These are phyloP conservation scores for Cercophora scortea DNA, from an alignment of 495 filamentous ascomycete genomes.

Conservation along the genomic window DNA sequence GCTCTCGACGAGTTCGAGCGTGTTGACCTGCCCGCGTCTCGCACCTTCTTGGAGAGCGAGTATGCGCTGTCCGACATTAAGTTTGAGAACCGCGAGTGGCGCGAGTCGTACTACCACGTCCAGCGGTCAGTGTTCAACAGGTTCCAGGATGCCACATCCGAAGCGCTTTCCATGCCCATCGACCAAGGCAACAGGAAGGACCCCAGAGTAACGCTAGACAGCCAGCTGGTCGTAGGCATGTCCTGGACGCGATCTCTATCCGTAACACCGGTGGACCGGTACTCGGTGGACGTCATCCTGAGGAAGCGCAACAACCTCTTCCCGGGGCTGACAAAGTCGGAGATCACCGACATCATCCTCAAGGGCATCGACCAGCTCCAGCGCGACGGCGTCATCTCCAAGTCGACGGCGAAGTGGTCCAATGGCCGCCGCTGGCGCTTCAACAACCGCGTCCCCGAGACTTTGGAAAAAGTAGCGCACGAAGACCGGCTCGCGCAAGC, in stretches of 20 bases:
- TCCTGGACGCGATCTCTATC: slow-evolving; percentile 26
- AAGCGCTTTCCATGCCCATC: slow-evolving; percentile 16
- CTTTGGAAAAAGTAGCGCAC: slow-evolving; percentile 40
- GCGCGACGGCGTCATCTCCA: slow-evolving; percentile 50
- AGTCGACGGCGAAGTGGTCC: slow-evolving; percentile 46
- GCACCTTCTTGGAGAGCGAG: slow-evolving; percentile 22
- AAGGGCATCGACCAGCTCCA: slow-evolving; percentile 51
- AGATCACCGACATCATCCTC: slow-evolving; percentile 37
- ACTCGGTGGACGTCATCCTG: slow-evolving; percentile 27
- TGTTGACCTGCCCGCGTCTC: slow-evolving; percentile 27
- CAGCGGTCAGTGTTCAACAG: slow-evolving; percentile 36
- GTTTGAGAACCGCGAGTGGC: slow-evolving; percentile 34
- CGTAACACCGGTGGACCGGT: slow-evolving; percentile 25
- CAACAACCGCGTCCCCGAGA: slow-evolving; percentile 46
- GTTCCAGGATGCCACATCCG: slow-evolving; percentile 34
- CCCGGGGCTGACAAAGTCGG: slow-evolving; percentile 23
- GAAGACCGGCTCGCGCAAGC: slow-evolving; percentile 44
- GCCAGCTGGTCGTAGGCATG: slow-evolving; percentile 18
- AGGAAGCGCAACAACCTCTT: slow-evolving; percentile 28
- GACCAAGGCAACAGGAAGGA: slow-evolving; percentile 4
- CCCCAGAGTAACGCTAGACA: not conserved
- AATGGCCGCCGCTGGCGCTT: slow-evolving; percentile 50
- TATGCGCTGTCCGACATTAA: slow-evolving; percentile 21
- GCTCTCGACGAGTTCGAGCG: slow-evolving; percentile 30
- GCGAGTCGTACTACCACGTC: slow-evolving; percentile 37